phyloP scores from a whole-genome alignment of 352 stramenopile species.

The Pythium pyrilobum region DNA sequence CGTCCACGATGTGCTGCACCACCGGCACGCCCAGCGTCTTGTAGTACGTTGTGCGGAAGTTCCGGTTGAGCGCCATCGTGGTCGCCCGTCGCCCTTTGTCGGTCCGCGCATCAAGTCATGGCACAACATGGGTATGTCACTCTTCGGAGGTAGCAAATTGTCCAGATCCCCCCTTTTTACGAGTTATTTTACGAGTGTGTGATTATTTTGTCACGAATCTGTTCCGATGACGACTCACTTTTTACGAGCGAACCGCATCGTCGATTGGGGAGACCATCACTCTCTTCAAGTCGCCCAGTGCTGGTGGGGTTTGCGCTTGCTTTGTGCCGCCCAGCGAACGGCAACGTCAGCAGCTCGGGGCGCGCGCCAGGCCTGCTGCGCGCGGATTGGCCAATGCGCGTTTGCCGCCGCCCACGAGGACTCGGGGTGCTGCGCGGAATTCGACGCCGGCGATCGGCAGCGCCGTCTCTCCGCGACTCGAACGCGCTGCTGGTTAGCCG shows the following conservation, averaged over 20 bases:
- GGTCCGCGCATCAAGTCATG: too few relatives aligned
- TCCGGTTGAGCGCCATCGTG: constrained; percentile 59
- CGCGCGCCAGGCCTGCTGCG: not conserved
- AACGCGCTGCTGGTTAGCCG: constrained; percentile 12
- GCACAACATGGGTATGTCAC: constrained; percentile 2
- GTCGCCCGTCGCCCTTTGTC: not conserved
- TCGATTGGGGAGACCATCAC: constrained; percentile 25
- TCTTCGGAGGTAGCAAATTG: not conserved
- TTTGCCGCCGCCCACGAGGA: not conserved
- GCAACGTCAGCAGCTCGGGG: not conserved
- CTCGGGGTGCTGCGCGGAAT: constrained; percentile 2
- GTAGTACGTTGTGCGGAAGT: constrained; percentile 86
- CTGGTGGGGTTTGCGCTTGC: not conserved
- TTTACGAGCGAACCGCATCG: constrained; percentile 18
- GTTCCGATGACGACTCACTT: constrained; percentile 23
- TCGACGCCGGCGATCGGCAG: constrained; percentile 15
- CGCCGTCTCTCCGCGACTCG: constrained; percentile 7
- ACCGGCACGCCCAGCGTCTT: constrained; percentile 84
- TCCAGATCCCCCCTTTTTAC: constrained; percentile 12
- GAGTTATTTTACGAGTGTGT: constrained; percentile 1
- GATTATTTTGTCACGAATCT: not conserved
- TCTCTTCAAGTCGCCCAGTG: constrained; percentile 11
- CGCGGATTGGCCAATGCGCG: constrained; percentile 16
- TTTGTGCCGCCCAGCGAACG: too few relatives aligned
- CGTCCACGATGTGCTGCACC: constrained; percentile 77